A percentile compares a stretch with the other conserved stretches of the same genome.
Evolutionary conservation across 1,284 basidiomycete species (phyloP).

Genomic region (Anthracocystis panici-leucophaei): DNA sequence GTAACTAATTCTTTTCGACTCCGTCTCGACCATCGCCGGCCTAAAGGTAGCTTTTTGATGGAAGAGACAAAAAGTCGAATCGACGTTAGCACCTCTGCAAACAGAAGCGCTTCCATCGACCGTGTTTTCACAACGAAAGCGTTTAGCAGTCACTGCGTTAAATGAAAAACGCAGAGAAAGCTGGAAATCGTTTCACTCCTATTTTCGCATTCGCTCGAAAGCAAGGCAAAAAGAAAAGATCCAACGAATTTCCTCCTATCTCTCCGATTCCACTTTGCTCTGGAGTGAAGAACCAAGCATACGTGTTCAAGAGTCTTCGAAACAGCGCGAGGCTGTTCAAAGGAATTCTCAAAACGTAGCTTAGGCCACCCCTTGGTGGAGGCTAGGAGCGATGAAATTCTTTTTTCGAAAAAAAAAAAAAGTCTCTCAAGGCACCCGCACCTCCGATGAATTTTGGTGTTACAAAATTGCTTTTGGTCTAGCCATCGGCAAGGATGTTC

Average conservation of each 20-base stretch:
- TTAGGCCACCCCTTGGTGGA: constrained; percentile 7
- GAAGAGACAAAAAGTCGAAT: neutral
- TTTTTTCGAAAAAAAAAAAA: neutral
- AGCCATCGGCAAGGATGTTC: constrained; percentile 9
- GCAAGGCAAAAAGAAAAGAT: neutral
- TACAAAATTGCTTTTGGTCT: constrained; percentile 2
- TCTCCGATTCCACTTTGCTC: constrained; percentile 8
- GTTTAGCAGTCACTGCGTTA: constrained; percentile 10
- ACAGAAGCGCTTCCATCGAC: constrained; percentile 4
- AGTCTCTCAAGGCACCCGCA: constrained; percentile 1
- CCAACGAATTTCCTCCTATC: constrained; percentile 1
- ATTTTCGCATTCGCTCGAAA: neutral
- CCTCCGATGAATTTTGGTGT: constrained; percentile 1
- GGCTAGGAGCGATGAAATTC: neutral
- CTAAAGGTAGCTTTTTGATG: no score
- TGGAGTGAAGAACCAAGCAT: constrained; percentile 8
- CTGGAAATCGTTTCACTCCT: neutral
- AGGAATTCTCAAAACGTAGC: constrained; percentile 3
- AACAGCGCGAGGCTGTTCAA: neutral
- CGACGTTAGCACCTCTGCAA: neutral
- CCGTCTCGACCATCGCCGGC: no score
- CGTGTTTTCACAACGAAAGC: constrained; percentile 10
- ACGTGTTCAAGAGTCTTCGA: neutral
- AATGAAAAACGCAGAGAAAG: constrained; percentile 8
- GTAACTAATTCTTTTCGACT: constrained; percentile 9